These are phyloP conservation scores for Rutstroemia sp. DNA, from an alignment of 2,329 filamentous ascomycete species.

Conservation along the genomic window DNA sequence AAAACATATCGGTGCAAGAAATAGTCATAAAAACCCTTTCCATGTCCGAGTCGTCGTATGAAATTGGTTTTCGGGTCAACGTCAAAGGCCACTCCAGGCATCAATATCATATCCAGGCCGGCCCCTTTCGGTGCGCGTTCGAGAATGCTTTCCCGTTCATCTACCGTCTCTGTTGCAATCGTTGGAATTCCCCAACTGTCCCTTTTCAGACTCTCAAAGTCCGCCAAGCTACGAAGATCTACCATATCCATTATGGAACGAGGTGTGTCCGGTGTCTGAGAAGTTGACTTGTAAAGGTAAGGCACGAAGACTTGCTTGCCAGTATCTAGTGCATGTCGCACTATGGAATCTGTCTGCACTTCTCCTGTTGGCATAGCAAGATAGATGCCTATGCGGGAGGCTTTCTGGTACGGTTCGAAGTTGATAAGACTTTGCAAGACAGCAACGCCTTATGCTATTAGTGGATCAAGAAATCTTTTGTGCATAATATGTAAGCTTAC, in stretches of 20 bases:
- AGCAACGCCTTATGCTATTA: slow-evolving; percentile 44
- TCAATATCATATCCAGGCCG: slow-evolving; percentile 75
- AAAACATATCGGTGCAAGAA: slow-evolving; percentile 70
- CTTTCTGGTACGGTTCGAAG: slow-evolving; percentile 67
- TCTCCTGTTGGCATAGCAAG: slow-evolving; percentile 88
- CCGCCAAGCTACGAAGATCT: slow-evolving; percentile 60
- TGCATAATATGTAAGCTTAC: slow-evolving; percentile 40
- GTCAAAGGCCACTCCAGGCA: slow-evolving; percentile 93
- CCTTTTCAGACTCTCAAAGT: slow-evolving; percentile 68
- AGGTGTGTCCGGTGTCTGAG: slow-evolving; percentile 28
- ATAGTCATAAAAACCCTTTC: slow-evolving; percentile 94
- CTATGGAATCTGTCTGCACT: slow-evolving; percentile 75
- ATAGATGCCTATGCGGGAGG: slow-evolving; percentile 74
- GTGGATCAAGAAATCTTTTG: slow-evolving; percentile 7
- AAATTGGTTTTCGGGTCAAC: slow-evolving; percentile 40
- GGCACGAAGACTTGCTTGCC: slow-evolving; percentile 90
- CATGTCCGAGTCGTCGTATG: slow-evolving; percentile 78
- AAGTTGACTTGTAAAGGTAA: slow-evolving; percentile 63
- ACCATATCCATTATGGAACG: slow-evolving; percentile 95
- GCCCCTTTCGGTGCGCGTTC: slow-evolving; percentile 42
- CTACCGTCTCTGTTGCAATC: slow-evolving; percentile 57
- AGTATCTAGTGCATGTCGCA: slow-evolving; percentile 66
- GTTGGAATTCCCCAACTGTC: slow-evolving; percentile 97
- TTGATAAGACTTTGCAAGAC: slow-evolving; percentile 58
- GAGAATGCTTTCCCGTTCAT: slow-evolving; percentile 63